These are phyloP conservation scores for Entomortierella beljakovae DNA, from an alignment of 192 early-diverging fungal species.

Conservation along the genomic window DNA sequence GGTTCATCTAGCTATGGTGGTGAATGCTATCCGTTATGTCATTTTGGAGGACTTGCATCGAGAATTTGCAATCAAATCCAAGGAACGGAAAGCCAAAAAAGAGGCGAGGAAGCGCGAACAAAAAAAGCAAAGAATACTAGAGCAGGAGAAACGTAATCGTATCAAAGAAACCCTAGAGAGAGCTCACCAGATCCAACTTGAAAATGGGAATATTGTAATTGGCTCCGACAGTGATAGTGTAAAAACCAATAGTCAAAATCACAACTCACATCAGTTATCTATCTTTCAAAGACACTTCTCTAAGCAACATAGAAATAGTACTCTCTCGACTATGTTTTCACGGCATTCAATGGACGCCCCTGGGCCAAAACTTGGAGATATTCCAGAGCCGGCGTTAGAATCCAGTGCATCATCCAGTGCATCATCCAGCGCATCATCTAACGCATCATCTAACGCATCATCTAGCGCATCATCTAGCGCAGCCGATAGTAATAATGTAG, in stretches of 20 bases:
- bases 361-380: not conserved
- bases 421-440: too few species aligned
- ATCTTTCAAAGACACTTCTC: not conserved
- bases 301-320: not conserved
- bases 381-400: not conserved
- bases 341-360: not conserved
- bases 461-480: too few species aligned
- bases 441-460: too few species aligned
- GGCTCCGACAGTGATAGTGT: too few species aligned
- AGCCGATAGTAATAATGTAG: too few species aligned
- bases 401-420: too few species aligned
- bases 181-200: not conserved
- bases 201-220: not conserved
- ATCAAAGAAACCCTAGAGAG: not conserved
- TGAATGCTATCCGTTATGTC: conserved; percentile 49
- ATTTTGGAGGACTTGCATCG: conserved; percentile 40
- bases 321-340: not conserved
- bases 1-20: conserved; percentile 25
- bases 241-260: not conserved
- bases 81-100: conserved; percentile 35
- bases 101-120: conserved; percentile 19
- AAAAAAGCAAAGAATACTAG: not conserved
- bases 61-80: conserved; percentile 22
- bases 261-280: not conserved
- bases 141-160: conserved; percentile 3